These are phyloP conservation scores for Syzygium syzygioides DNA, from an alignment of 441 rosid species.

Conservation along the genomic window DNA sequence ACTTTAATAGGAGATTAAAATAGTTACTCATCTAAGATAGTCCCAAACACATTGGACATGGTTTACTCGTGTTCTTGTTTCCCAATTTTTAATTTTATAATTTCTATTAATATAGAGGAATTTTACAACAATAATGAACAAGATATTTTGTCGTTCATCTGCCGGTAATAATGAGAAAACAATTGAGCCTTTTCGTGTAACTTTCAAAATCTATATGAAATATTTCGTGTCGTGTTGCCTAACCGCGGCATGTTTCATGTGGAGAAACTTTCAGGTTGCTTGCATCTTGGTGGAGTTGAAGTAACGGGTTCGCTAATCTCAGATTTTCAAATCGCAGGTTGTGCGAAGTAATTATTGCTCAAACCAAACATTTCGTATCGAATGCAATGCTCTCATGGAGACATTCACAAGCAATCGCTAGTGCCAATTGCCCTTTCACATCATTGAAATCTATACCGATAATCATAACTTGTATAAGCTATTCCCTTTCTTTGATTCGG, in stretches of 20 bases:
- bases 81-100: background rate
- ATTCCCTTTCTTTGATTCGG: no score
- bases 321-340: accelerated
- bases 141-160: background rate
- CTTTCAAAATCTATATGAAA: background rate
- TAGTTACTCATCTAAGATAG: background rate
- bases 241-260: background rate
- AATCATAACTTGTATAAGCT: no score
- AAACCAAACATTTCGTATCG: accelerated
- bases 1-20: background rate
- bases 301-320: background rate
- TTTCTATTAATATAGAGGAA: background rate
- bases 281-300: background rate
- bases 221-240: background rate
- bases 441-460: no score
- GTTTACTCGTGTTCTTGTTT: background rate
- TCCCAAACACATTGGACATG: background rate
- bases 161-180: background rate
- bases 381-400: no score
- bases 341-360: accelerated
- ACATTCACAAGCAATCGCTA: no score
- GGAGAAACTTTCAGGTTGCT: background rate
- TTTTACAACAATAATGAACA: background rate
- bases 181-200: accelerated
- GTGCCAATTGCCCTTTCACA: no score